These are phyloP conservation scores for Podaxis sp. DNA, from an alignment of 768 basidiomycete genomes.

Conservation along the genomic window DNA sequence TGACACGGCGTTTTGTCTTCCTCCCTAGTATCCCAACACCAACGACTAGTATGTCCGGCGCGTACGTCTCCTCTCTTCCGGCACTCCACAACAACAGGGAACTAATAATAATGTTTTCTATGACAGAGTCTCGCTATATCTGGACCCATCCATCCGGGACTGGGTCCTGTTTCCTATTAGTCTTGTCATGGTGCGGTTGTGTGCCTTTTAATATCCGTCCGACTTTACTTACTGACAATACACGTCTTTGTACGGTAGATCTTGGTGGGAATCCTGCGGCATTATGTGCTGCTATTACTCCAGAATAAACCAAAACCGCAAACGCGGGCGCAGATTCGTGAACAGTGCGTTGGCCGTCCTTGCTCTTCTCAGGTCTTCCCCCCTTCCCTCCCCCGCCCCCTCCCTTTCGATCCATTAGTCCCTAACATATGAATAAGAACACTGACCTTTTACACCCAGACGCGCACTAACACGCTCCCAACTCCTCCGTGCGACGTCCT, in stretches of 20 bases:
- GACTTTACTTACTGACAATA: background rate
- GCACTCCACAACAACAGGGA: background rate
- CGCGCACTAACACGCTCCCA: conserved; percentile 80
- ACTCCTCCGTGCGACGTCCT: conserved; percentile 77
- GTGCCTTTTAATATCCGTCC: background rate
- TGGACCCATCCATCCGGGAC: conserved; percentile 95
- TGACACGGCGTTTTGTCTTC: background rate
- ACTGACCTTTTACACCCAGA: conserved; percentile 32
- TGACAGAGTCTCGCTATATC: conserved; percentile 57
- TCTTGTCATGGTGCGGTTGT: conserved; percentile 80
- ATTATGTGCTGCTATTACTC: conserved; percentile 87
- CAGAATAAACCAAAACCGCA: conserved; percentile 83
- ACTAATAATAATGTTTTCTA: background rate
- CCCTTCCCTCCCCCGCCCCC: background rate
- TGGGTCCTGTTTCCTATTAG: conserved; percentile 97
- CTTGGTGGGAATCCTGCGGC: conserved; percentile 87
- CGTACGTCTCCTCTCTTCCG: conserved; percentile 31
- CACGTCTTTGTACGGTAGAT: conserved; percentile 51
- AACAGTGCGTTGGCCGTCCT: conserved; percentile 67
- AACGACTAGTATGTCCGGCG: conserved; percentile 29
- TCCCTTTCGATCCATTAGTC: background rate
- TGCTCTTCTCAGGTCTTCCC: conserved; percentile 2
- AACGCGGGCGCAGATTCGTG: conserved; percentile 74
- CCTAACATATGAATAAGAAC: no score
- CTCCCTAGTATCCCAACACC: background rate